A percentile compares a stretch with the other conserved stretches of the same genome.
These are phyloP conservation scores for Cenococcum geophilum DNA, from an alignment of 495 filamentous ascomycete genomes.

Conservation along the genomic window DNA sequence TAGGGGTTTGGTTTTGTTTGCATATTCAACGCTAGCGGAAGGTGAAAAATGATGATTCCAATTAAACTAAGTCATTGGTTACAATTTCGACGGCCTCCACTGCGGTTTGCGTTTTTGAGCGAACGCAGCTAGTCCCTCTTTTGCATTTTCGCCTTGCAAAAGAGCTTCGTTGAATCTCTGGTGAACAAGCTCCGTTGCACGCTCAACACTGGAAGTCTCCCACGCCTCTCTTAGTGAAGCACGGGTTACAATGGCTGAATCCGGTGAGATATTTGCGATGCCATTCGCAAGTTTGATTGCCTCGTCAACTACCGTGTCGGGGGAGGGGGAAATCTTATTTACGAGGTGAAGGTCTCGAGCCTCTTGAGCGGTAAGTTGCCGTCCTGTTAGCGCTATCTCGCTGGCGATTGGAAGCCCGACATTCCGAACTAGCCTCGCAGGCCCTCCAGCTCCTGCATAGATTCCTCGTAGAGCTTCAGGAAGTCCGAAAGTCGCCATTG, in stretches of 20 bases:
- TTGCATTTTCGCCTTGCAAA: conserved; percentile 28
- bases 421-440: conserved; percentile 30
- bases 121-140: conserved; percentile 32
- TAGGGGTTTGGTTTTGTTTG: too few relatives aligned
- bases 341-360: conserved; percentile 28
- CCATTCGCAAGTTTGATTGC: conserved; percentile 30
- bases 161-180: conserved; percentile 29
- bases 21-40: too few relatives aligned
- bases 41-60: too few relatives aligned
- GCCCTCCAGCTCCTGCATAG: conserved; percentile 34
- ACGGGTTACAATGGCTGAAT: conserved; percentile 33
- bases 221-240: conserved; percentile 30
- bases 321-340: conserved; percentile 28
- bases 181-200: conserved; percentile 25
- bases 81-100: conserved; percentile 33
- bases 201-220: conserved; percentile 32
- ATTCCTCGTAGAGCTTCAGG: conserved; percentile 35
- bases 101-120: conserved; percentile 32
- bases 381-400: conserved; percentile 32
- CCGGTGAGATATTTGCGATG: conserved; percentile 29
- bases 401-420: conserved; percentile 32
- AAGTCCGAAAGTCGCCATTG: conserved; percentile 30
- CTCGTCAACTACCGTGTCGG: conserved; percentile 30
- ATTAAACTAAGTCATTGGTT: background rate
- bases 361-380: conserved; percentile 27